Base-by-base conservation (phyloP, 352 stramenopile genomes). In the Phytophthora podocarpi region DNA sequence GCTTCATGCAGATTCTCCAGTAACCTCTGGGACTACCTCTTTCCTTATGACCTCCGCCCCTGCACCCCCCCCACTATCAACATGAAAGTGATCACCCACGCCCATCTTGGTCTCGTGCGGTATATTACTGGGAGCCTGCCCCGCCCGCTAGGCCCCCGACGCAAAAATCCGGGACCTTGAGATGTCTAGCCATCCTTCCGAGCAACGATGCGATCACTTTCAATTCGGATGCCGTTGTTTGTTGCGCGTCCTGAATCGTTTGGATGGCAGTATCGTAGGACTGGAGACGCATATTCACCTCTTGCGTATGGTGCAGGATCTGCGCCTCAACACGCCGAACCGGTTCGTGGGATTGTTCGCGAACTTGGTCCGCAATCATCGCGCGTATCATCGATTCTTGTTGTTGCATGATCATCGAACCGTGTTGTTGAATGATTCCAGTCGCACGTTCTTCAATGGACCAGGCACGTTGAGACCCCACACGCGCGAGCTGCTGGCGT, bases 161-260 rank as follows among this genome's bases (percentile, higher is more conserved):
- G 28, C 16, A 15, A 53, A 53, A 53, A 41, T 53, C 27, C 45
- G 45, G 45, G 4, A 53, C 28, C 30, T 53, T 16, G 15, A 53
- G 11, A n/a, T 53, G 30, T 18, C 13, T 41, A 12, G 45, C 45
- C 45, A 53, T 53, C 18, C 45, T n/a, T 30, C 13, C 18, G 9
- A 53, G 20, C 4, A 53, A 30, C 8, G 37, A 21, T 6, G 37
- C 37, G 7, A 45, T 45, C 3, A 16, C 37, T 5, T 45, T 8
- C 9, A 28, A 16, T 27, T 45, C 37, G n/a, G 20, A 45, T 15
- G 37, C 11, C 3, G 20, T 45, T 16, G 16, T 4, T 28, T 45
- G 15, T 34, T 49, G 41, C 7, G 23, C 12, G 3, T 20, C 23
- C n/a, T 49, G 23, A 9, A 49, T 49, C 6, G 24, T 20, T 11